phyloP scores from a whole-genome alignment of 805 yeast genomes.

The Ogataea naganishii region DNA sequence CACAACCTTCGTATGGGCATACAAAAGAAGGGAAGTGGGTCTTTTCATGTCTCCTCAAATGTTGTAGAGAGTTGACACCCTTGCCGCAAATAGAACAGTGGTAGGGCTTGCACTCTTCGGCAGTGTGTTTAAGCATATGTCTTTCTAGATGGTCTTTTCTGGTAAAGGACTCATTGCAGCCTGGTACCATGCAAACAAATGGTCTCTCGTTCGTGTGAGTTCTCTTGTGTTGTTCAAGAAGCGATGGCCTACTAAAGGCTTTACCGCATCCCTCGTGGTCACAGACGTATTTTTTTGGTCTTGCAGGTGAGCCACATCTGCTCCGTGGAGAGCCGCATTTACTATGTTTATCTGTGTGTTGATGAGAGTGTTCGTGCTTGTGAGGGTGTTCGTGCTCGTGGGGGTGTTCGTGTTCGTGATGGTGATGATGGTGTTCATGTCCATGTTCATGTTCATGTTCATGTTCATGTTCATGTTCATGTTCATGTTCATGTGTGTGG shows the following conservation, averaged over 20 bases:
- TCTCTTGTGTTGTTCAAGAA: slow-evolving; percentile 3
- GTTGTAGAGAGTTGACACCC: slow-evolving; percentile 77
- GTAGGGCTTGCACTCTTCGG: slow-evolving; percentile 51
- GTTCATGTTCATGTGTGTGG: too few species aligned
- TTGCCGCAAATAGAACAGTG: slow-evolving; percentile 70
- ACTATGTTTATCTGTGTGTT: too few species aligned
- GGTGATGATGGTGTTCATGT: too few species aligned
- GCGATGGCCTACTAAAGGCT: slow-evolving; percentile 2
- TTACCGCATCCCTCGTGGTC: slow-evolving; percentile 32
- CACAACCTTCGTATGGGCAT: slow-evolving; percentile 58
- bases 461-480: too few species aligned
- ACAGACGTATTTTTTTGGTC: slow-evolving; percentile 60
- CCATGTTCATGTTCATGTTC: too few species aligned
- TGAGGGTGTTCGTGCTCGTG: too few species aligned
- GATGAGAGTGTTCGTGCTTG: too few species aligned
- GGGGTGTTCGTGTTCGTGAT: too few species aligned
- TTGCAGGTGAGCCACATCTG: slow-evolving; percentile 28
- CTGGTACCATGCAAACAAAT: slow-evolving; percentile 1
- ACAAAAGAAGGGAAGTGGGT: slow-evolving; percentile 64
- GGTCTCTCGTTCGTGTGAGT: slow-evolving; percentile 60
- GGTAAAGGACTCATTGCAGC: neutral
- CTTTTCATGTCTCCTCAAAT: slow-evolving; percentile 70
- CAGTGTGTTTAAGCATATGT: too few species aligned
- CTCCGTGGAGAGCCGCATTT: too few species aligned
- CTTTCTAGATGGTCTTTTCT: slow-evolving; percentile 2